phyloP scores from a whole-genome alignment of 2,329 filamentous ascomycete species.

The Claviceps capensis region DNA sequence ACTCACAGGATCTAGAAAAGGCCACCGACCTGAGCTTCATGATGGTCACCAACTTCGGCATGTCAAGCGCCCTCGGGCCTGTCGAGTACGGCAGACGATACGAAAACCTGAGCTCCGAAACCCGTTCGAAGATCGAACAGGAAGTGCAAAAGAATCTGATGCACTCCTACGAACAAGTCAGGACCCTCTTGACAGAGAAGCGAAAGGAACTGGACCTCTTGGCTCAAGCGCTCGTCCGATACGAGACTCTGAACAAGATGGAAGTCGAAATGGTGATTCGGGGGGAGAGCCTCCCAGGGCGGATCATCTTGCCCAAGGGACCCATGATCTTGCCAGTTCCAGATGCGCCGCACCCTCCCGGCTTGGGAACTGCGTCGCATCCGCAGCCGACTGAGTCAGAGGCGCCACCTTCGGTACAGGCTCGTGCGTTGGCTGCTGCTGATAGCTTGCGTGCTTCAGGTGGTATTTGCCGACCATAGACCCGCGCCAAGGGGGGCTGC shows the following conservation, averaged over 20 bases:
- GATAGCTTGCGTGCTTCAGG: too few relatives aligned
- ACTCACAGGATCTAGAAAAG: constrained; percentile 57
- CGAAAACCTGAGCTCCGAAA: constrained; percentile 68
- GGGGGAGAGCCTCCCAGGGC: constrained; percentile 66
- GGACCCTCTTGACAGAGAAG: constrained; percentile 56
- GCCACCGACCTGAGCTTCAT: constrained; percentile 74
- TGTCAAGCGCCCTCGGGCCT: constrained; percentile 78
- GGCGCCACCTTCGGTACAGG: constrained; percentile 19
- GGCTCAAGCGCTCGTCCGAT: constrained; percentile 80
- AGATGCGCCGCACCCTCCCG: constrained; percentile 20
- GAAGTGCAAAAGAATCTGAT: constrained; percentile 80
- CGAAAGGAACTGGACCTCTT: constrained; percentile 77
- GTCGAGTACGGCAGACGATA: constrained; percentile 79
- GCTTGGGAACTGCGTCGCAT: constrained; percentile 20
- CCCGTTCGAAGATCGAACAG: constrained; percentile 71
- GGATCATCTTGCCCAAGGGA: constrained; percentile 42
- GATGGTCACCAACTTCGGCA: constrained; percentile 82
- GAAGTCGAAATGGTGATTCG: constrained; percentile 85
- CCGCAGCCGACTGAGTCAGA: constrained; percentile 18
- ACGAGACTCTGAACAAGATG: constrained; percentile 78
- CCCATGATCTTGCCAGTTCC: constrained; percentile 26
- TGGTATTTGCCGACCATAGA: too few relatives aligned
- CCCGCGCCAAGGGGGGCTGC: too few relatives aligned
- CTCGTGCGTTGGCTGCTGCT: constrained; percentile 12
- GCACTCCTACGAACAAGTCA: constrained; percentile 64